Evolutionary conservation across 805 yeast species (phyloP).

Genomic region (Barnettozyma pratensis): DNA sequence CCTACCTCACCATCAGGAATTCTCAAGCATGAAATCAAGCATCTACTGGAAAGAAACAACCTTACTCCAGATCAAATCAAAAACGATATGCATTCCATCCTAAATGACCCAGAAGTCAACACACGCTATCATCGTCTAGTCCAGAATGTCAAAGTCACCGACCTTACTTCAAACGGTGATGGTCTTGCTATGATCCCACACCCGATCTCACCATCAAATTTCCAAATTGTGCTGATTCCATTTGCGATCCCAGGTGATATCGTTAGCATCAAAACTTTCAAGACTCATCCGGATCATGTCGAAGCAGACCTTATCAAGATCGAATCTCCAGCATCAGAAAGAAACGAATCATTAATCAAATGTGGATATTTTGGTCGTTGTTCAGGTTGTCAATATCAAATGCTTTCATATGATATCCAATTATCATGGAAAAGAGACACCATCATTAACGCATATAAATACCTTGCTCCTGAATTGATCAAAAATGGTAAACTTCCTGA

Average conservation of each 20-base stretch:
- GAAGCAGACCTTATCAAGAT: constrained; percentile 70
- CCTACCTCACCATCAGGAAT: constrained; percentile 80
- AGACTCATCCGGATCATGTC: constrained; percentile 68
- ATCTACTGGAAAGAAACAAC: constrained; percentile 39
- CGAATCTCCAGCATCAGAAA: constrained; percentile 32
- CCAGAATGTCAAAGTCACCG: constrained; percentile 49
- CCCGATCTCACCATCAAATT: constrained; percentile 40
- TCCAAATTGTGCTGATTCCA: constrained; percentile 75
- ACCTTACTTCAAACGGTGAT: constrained; percentile 76
- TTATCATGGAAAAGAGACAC: constrained; percentile 67
- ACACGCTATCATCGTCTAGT: constrained; percentile 54
- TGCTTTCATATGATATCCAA: constrained; percentile 68
- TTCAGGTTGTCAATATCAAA: constrained; percentile 93
- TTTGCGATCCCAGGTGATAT: constrained; percentile 85
- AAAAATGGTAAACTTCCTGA: constrained; percentile 46
- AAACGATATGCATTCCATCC: constrained; percentile 61
- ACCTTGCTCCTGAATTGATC: constrained; percentile 58
- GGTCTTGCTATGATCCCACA: constrained; percentile 70
- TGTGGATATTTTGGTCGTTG: constrained; percentile 89
- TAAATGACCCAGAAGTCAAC: constrained; percentile 49
- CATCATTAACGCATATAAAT: constrained; percentile 74
- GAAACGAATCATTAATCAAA: constrained; percentile 55
- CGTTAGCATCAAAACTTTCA: constrained; percentile 65
- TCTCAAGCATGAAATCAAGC: constrained; percentile 65
- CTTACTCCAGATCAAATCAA: constrained; percentile 41